Percentiles rank a stretch among this genome's conserved stretches.
Conservation (phyloP, 192 early-diverging fungal species). For the Coemansia sp. region DNA sequence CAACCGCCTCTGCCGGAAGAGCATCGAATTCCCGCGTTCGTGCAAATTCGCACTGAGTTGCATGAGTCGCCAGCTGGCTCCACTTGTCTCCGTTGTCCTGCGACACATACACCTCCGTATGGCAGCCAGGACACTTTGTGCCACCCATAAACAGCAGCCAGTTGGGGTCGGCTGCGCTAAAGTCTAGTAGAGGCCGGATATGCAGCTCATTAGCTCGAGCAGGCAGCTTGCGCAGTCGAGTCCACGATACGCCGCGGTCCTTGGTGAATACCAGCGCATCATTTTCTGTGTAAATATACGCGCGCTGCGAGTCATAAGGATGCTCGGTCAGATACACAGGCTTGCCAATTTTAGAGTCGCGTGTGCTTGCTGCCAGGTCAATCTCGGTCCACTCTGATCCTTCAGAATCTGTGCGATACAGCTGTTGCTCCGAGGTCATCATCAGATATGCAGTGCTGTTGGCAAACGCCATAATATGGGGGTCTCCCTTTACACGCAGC, state of each 20-base stretch:
- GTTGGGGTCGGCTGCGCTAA: slow-evolving; percentile 81
- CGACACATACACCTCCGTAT: slow-evolving; percentile 71
- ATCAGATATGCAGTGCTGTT: slow-evolving; percentile 63
- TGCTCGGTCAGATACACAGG: slow-evolving; percentile 65
- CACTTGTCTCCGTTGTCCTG: slow-evolving; percentile 70
- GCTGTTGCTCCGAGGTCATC: slow-evolving; percentile 56
- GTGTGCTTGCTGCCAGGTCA: slow-evolving; percentile 37
- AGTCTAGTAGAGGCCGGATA: slow-evolving; percentile 73
- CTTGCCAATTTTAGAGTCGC: slow-evolving; percentile 9
- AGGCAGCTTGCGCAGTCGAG: slow-evolving; percentile 53
- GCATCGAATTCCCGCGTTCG: slow-evolving; percentile 56
- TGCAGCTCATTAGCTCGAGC: slow-evolving; percentile 63
- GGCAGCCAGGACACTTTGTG: slow-evolving; percentile 54
- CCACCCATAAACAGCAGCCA: slow-evolving; percentile 84
- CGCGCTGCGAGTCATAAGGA: slow-evolving; percentile 63
- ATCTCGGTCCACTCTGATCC: slow-evolving; percentile 67
- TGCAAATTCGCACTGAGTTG: slow-evolving; percentile 83
- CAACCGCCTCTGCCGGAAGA: slow-evolving; percentile 67
- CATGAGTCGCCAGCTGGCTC: slow-evolving; percentile 75
- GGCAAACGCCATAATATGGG: slow-evolving; percentile 67
- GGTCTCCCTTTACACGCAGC: slow-evolving; percentile 42
- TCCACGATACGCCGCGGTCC: slow-evolving; percentile 61
- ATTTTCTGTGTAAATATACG: slow-evolving; percentile 61
- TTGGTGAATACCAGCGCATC: slow-evolving; percentile 53
- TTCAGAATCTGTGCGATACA: slow-evolving; percentile 72